Evolutionary conservation across 176 grass and related monocot genomes (phyloP), one percentile per base, ranked within the genome.

Genomic region (Triticum timopheevii): DNA sequence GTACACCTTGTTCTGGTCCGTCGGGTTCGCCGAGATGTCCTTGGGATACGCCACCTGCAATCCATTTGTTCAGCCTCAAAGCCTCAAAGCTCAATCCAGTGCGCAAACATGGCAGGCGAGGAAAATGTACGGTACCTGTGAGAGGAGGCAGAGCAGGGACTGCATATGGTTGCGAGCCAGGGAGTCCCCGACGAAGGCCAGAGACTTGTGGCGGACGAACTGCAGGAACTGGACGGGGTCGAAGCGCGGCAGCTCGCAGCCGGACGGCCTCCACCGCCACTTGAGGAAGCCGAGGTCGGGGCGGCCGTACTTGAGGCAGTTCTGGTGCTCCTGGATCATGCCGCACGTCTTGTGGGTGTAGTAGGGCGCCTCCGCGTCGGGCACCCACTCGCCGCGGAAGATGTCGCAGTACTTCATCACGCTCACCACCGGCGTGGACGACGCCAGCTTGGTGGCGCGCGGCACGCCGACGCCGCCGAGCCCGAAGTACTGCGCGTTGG

Each of bases 271-370:
- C 91, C 91, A 93, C 0, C 88, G 80, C 91, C 91, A 93, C 85
- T 90, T 93, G 85, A 93, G 84, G 91, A 93, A 93, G 0, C 78
- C 91, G 0, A 87, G 80, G 84, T 93, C 91, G 3, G 91, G 91
- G 0, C 91, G 47, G 10, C 91, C 91, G 81, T 90, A 93, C 88
- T 93, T 93, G 88, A 93, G 88, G 91, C 91, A 93, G 77, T 93
- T 93, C 87, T 93, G 91, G 84, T 93, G 91, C 80, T 93, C 91
- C 77, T 93, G 91, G 88, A 93, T 93, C 80, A 80, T 80, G 50
- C 38, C 80, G 81, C 91, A 93, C 31, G 91, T 90, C 91, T 87
- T 84, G 84, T 93, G 88, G 75, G 42, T 90, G 91, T 93, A 93
- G 85, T 93, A 93, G 50, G 91, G 91, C 69, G 91, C 91, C 24